Evolutionary conservation across 176 grass and related monocot genomes (phyloP).

Genomic region (Hyparrhenia diplandra): DNA sequence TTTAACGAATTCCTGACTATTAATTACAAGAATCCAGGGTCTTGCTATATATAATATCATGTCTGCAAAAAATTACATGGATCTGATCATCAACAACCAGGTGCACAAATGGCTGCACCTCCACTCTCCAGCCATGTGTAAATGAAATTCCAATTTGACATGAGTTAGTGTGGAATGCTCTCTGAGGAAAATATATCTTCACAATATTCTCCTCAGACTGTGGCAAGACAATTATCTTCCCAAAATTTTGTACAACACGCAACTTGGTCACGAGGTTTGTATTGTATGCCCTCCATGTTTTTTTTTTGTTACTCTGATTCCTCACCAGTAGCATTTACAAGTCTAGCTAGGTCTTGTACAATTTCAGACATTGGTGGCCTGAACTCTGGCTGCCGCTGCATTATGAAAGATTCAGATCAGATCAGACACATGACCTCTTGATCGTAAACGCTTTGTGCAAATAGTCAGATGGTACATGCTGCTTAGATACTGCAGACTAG

Average conservation of each 20-base stretch:
- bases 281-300: not conserved
- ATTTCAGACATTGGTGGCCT: constrained; percentile 83
- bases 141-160: constrained; percentile 12
- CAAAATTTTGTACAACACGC: constrained; percentile 21
- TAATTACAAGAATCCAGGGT: constrained; percentile 14
- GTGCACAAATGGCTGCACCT: constrained; percentile 15
- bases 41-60: not conserved
- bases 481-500: not conserved
- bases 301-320: constrained; percentile 51
- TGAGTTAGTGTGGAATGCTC: constrained; percentile 6
- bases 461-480: not conserved
- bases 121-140: not conserved
- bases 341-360: constrained; percentile 72
- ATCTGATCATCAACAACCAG: not conserved
- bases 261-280: not conserved
- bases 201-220: constrained; percentile 11
- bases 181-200: not conserved
- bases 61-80: constrained; percentile 9
- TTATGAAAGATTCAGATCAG: constrained; percentile 22
- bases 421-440: not conserved
- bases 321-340: constrained; percentile 57
- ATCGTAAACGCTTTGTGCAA: not conserved
- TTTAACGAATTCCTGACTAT: not conserved
- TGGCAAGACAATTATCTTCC: constrained; percentile 13
- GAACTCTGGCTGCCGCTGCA: constrained; percentile 76